These are phyloP conservation scores for Fraxinus nigra DNA, from an alignment of 305 asterid genomes.

Conservation along the genomic window DNA sequence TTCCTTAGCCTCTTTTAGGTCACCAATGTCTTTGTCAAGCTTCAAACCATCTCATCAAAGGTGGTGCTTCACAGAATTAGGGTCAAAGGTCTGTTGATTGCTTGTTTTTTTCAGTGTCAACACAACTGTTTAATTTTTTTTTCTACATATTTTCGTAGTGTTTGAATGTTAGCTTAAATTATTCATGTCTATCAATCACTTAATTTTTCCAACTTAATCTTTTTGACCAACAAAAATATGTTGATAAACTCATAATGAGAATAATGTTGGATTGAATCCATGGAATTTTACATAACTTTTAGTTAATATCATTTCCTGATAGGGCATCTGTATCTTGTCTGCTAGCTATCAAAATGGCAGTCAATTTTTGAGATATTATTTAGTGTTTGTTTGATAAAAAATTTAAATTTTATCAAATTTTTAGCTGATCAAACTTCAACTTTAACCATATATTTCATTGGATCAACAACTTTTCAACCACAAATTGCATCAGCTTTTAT, in stretches of 20 bases:
- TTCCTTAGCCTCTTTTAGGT: neutral
- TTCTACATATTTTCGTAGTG: neutral
- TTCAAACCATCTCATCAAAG: neutral
- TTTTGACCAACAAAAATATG: neutral
- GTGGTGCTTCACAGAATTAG: neutral
- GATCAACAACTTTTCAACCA: neutral
- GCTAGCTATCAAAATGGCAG: neutral
- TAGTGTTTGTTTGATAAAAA: neutral
- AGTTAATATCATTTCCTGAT: neutral
- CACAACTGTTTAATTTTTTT: neutral
- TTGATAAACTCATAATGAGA: neutral
- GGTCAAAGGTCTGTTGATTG: neutral
- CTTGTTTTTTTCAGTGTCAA: neutral
- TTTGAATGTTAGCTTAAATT: neutral
- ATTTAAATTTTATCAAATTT: neutral
- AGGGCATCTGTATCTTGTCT: neutral
- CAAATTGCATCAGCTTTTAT: neutral
- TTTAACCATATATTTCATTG: no score
- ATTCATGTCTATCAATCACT: neutral
- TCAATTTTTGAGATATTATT: neutral
- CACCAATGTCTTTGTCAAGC: neutral
- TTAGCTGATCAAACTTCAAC: neutral
- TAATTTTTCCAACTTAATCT: neutral
- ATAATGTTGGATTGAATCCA: neutral
- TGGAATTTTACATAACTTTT: neutral